Conservation (phyloP, 345 rosid species). For the Salix udensis region DNA sequence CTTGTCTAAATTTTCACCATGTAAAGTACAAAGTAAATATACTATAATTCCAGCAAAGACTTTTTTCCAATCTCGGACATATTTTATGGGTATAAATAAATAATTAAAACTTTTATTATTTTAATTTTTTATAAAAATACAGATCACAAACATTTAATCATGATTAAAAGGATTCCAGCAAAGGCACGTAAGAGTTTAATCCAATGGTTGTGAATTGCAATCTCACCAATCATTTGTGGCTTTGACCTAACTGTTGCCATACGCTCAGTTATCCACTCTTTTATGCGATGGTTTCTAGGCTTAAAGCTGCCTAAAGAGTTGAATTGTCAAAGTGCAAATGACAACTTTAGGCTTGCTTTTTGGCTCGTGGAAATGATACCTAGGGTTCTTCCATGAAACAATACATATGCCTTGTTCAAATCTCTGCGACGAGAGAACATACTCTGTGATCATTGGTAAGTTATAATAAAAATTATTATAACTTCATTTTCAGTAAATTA, state of each 20-base stretch:
- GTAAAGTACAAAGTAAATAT: not conserved
- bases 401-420: not conserved
- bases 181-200: not conserved
- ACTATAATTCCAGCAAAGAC: not conserved
- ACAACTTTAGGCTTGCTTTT: not conserved
- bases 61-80: too few relatives aligned
- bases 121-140: too few relatives aligned
- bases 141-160: too few relatives aligned
- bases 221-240: conserved; percentile 20
- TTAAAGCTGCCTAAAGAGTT: conserved; percentile 5
- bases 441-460: not conserved
- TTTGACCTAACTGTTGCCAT: conserved; percentile 9
- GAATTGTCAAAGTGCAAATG: not conserved
- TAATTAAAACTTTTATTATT: too few relatives aligned
- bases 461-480: not conserved
- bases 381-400: not conserved
- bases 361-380: not conserved
- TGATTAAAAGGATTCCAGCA: not conserved
- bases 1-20: not conserved
- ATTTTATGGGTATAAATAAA: too few relatives aligned
- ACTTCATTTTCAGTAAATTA: too few relatives aligned
- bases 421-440: not conserved
- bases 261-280: conserved; percentile 1
- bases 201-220: not conserved
- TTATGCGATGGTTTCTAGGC: not conserved